These are phyloP conservation scores for Rhododendron ovatum DNA, from an alignment of 148 eudicot species.

Conservation along the genomic window DNA sequence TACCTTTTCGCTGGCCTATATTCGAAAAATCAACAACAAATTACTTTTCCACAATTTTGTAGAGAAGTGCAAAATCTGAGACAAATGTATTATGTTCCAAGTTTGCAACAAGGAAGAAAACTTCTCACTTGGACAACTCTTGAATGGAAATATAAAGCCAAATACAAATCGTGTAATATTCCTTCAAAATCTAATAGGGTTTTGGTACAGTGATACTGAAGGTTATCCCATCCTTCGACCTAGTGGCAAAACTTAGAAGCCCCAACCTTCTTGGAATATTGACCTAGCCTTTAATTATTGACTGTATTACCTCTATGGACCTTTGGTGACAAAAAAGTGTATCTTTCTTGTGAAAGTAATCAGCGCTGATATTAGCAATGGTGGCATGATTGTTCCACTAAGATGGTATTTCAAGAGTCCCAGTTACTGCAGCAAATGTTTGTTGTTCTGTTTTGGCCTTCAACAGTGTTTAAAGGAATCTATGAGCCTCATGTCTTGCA, in stretches of 20 bases:
- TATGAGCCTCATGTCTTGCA: not conserved
- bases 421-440: not conserved
- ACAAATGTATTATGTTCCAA: not conserved
- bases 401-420: not conserved
- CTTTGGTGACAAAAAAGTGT: not conserved
- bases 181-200: not conserved
- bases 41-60: not conserved
- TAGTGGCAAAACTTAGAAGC: not conserved
- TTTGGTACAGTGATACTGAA: not conserved
- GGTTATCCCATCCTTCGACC: not conserved
- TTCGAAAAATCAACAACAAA: not conserved
- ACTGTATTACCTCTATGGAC: not conserved
- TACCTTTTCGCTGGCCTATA: not conserved
- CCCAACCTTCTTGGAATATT: not conserved
- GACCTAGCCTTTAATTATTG: not conserved
- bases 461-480: not conserved
- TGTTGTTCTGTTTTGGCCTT: not conserved
- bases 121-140: not conserved
- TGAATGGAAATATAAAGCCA: not conserved
- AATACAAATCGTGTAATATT: not conserved
- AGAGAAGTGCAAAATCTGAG: not conserved
- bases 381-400: not conserved
- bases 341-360: not conserved
- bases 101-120: not conserved
- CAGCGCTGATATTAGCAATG: not conserved